Conservation (phyloP, 371 early-diverging fungal species). For the Mucor ambiguus region DNA sequence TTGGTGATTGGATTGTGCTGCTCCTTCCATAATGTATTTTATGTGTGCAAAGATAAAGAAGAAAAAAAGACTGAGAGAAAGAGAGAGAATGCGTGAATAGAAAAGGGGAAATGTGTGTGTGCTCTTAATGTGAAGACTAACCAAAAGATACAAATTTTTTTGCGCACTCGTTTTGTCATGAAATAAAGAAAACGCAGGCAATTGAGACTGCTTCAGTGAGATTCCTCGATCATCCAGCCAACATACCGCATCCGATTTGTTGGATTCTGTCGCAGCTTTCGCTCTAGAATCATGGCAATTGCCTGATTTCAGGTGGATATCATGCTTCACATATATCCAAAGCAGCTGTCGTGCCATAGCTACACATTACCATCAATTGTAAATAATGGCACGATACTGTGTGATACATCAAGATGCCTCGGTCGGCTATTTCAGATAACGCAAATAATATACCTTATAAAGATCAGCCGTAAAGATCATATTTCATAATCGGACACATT, state of each 20-base stretch:
- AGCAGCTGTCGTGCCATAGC: not conserved
- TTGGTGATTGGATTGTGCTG: conserved; percentile 4
- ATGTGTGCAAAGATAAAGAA: not conserved
- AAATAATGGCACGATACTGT: not conserved
- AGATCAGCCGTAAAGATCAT: not conserved
- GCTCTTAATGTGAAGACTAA: not conserved
- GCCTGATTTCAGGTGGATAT: too few relatives aligned
- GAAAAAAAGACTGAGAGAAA: not conserved
- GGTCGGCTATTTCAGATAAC: not conserved
- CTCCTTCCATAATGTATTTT: not conserved
- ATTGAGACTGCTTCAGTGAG: conserved; percentile 2
- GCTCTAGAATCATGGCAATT: not conserved
- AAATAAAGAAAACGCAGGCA: not conserved
- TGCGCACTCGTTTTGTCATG: not conserved
- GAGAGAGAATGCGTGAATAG: not conserved
- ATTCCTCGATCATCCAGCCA: not conserved
- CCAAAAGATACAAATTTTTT: conserved; percentile 1
- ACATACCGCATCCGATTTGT: not conserved
- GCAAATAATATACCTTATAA: not conserved
- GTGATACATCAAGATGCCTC: not conserved
- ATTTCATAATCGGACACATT: too few relatives aligned
- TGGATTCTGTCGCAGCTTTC: not conserved
- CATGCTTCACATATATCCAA: too few relatives aligned
- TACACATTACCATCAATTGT: not conserved
- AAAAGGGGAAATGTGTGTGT: not conserved